phyloP scores from a whole-genome alignment of 139 green algal genomes.

The Picochlorum sp. region DNA sequence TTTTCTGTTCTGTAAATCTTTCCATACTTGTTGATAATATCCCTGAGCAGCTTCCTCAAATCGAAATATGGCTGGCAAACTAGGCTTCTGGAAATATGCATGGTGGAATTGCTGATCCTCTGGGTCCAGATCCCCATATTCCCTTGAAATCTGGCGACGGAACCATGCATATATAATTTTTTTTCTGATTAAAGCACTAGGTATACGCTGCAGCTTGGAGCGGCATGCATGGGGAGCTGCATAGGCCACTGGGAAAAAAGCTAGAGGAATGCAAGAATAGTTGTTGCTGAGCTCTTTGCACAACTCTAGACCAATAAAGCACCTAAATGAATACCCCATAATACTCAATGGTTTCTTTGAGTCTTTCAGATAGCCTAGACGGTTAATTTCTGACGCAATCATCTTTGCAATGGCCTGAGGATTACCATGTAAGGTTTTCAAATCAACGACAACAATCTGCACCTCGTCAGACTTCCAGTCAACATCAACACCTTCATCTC shows the following conservation, averaged over 20 bases:
- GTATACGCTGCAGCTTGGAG: not conserved
- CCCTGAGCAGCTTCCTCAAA: not conserved
- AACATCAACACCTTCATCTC: no score
- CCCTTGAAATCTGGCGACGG: not conserved
- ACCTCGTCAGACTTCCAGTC: not conserved
- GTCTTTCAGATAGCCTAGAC: not conserved
- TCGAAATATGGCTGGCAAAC: not conserved
- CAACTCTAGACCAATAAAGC: not conserved
- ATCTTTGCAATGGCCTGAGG: not conserved
- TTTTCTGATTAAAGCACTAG: not conserved
- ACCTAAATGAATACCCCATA: not conserved
- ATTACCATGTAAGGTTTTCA: not conserved
- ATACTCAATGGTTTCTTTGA: not conserved
- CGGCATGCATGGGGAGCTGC: not conserved
- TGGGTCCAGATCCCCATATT: not conserved
- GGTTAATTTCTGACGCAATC: not conserved
- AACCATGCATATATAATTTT: not conserved
- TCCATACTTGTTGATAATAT: not conserved
- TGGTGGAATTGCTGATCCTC: not conserved
- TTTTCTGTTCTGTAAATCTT: not conserved
- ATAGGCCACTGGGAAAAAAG: not conserved
- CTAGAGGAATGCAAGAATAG: not conserved
- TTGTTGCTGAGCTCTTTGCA: not conserved
- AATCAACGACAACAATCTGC: not conserved
- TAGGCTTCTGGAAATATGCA: not conserved